Conservation (phyloP, 495 filamentous ascomycete species). For the Friedmanniomyces endolithicus region DNA sequence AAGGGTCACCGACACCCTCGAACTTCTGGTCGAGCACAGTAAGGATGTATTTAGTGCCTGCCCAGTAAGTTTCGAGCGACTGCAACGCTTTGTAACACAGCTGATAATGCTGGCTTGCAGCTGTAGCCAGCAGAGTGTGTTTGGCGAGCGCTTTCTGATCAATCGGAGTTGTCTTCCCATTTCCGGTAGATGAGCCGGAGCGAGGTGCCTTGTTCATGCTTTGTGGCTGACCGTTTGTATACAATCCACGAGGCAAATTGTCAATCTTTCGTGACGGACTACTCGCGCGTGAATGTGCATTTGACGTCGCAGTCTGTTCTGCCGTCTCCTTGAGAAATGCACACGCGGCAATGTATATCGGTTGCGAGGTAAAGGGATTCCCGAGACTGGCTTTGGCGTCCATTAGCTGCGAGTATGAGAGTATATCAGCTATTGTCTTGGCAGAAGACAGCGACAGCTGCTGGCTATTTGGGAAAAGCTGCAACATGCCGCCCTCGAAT, state of each 20-base stretch:
- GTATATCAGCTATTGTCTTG: slow-evolving; percentile 77
- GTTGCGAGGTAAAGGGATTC: slow-evolving; percentile 79
- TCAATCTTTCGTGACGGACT: slow-evolving; percentile 23
- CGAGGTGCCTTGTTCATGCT: not conserved
- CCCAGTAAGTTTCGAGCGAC: slow-evolving; percentile 67
- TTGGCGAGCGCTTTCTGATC: slow-evolving; percentile 42
- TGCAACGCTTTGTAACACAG: slow-evolving; percentile 69
- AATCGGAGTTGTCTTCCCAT: slow-evolving; percentile 33
- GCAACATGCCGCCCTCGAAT: slow-evolving; percentile 56
- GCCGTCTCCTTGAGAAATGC: slow-evolving; percentile 72
- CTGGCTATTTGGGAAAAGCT: slow-evolving; percentile 61
- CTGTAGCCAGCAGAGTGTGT: slow-evolving; percentile 59
- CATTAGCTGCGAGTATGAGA: slow-evolving; percentile 64
- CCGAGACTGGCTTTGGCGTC: slow-evolving; percentile 70
- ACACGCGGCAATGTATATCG: slow-evolving; percentile 79
- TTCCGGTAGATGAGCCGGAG: not conserved
- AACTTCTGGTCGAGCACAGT: slow-evolving; percentile 78
- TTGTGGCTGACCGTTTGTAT: not conserved
- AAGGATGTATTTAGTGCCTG: slow-evolving; percentile 73
- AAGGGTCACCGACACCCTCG: slow-evolving; percentile 68
- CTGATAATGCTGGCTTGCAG: slow-evolving; percentile 68
- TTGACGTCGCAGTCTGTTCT: slow-evolving; percentile 40
- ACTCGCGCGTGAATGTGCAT: slow-evolving; percentile 36
- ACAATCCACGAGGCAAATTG: not conserved
- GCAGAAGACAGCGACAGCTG: slow-evolving; percentile 79